Base-by-base conservation (phyloP, 305 asterid species). In the Fraxinus nigra region DNA sequence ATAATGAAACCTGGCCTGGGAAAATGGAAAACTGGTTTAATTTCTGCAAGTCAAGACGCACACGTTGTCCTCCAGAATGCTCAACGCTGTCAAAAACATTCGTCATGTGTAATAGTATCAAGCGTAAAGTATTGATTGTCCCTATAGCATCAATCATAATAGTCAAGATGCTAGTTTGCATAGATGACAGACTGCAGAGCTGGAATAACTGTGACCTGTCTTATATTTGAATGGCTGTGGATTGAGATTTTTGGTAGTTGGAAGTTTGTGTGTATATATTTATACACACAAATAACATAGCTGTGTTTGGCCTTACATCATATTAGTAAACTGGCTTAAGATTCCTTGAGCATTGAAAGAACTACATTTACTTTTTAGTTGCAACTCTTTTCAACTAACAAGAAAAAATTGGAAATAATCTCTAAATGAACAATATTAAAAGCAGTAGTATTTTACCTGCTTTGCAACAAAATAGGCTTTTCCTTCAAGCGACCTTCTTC, bases 401-500 rank as follows among this genome's bases (percentile, higher is more conserved):
- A 28, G 30, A 28, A 11, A 79, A 72, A 82, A 22, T 20, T 16
- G 77, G 30, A 72, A 77, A 76, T 33, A 51, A 77, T 65, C 73
- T 69, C 16, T 24, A 35, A 51, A 35, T 35, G 75, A 65, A 79
- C 80, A 40, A 72, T 30, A 72, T 76, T 46, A 40, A 28, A 59
- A 32, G 72, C 79, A 84, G 72, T 69, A 78, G 73, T 5, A 33
- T 34, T 51, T 81, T 82, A 93, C 99, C 99, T 93, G 94, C 95
- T 93, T 88, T 96, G 98, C 86, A 94, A 89, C 87, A 96, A 84
- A 81, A 94, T 88, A 35, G 97, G 98, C 84, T 93, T 96, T 82
- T 96, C 99, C 92, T 88, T 96, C 86, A 96, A 89, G 70, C 97
- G 98, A 72, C 98, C 99, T 89, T 95, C 98, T 89, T 93, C 99